phyloP scores from a whole-genome alignment of 1,139 yeast genomes.

The Suhomyces ambrosiae region DNA sequence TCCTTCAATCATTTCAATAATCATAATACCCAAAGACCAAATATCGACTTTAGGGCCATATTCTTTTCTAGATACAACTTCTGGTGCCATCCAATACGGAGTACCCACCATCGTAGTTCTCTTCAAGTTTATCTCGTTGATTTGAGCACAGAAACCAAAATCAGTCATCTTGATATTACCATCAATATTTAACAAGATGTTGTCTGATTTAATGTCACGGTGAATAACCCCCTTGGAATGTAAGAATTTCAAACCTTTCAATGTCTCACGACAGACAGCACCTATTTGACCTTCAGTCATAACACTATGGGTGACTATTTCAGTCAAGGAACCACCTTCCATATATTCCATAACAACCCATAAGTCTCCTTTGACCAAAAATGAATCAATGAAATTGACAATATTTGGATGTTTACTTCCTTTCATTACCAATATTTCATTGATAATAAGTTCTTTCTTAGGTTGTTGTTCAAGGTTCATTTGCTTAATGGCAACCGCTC shows the following conservation, averaged over 20 bases:
- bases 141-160: constrained; percentile 94
- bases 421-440: constrained; percentile 92
- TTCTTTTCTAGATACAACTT: constrained; percentile 89
- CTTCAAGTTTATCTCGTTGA: constrained; percentile 80
- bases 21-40: constrained; percentile 97
- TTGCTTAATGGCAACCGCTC: constrained; percentile 89
- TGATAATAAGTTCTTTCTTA: constrained; percentile 86
- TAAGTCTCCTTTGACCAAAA: constrained; percentile 68
- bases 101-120: constrained; percentile 99
- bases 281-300: constrained; percentile 98
- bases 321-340: constrained; percentile 97
- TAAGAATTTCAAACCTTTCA: constrained; percentile 80
- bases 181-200: constrained; percentile 74
- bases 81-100: constrained; percentile 99
- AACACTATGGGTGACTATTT: constrained; percentile 90
- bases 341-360: constrained; percentile 99
- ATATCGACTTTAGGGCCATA: constrained; percentile 97
- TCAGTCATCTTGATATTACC: constrained; percentile 92
- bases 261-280: constrained; percentile 90
- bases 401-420: constrained; percentile 88
- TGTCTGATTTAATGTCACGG: constrained; percentile 94
- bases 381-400: constrained; percentile 89
- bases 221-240: constrained; percentile 95
- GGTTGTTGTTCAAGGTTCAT: constrained; percentile 94
- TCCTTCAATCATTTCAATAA: constrained; percentile 97